Evolutionary conservation across 371 early-diverging fungal species (phyloP), one percentile per base, ranked within the genome.

Genomic region (Scutellospora calospora): DNA sequence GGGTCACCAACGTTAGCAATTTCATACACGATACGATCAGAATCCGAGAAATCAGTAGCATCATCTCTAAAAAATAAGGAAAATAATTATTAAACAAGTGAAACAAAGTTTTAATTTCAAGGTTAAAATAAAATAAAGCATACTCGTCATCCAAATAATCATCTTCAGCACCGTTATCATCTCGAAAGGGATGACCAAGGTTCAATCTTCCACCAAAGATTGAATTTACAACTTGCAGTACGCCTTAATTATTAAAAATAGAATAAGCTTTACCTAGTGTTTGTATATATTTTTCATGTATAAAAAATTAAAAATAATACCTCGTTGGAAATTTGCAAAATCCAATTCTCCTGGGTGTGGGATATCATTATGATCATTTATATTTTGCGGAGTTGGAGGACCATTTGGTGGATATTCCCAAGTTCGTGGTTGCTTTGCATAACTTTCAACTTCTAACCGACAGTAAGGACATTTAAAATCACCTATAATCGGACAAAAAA

Each of bases 281-380:
- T 14, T 0, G 9, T 45, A 45, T 45, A 45, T 45, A 45, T 45
- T n/a, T n/a, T n/a, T n/a, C n/a, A 59, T 22, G 22, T 2, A 59
- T 1, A 18, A n/a, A n/a, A 25, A 6, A 22, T 52, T 20, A 22
- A 27, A 59, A 20, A 38, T 35, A n/a, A 52, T 72, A 72, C 73
- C 73, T 11, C 73, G 73, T 31, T 72, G 73, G n/a, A 72, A 72
- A 72, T 72, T 72, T 20, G 73, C 73, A n/a, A 72, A 72, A 52
- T 72, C 73, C 8, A 72, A 54, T 72, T 72, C 73, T 16, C 73
- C 73, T 18, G 73, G 73, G 31, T 72, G 73, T 20, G 73, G 49
- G 20, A 72, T 72, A 31, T 72, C 73, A 52, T 27, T 31, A 29
- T 49, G 12, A 31, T 72, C 73, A 18, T 51, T 72, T 49, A 51